These are phyloP conservation scores for Microcyclosporella mali DNA, from an alignment of 2,329 filamentous ascomycete genomes.

Conservation along the genomic window DNA sequence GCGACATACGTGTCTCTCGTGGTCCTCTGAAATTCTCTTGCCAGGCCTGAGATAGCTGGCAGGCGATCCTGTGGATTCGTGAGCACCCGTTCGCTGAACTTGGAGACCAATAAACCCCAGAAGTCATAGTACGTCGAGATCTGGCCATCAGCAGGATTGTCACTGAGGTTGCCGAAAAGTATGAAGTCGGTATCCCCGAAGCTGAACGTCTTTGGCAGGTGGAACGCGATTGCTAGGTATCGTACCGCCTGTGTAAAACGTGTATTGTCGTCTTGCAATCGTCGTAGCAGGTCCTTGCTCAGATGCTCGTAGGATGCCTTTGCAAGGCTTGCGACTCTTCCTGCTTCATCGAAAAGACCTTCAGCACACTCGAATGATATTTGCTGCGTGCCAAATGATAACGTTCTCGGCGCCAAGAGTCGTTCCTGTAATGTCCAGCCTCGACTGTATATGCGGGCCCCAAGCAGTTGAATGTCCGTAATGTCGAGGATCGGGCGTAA, in stretches of 20 bases:
- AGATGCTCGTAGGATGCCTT: neutral
- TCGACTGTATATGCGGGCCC: constrained; percentile 6
- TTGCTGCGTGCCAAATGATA: constrained; percentile 11
- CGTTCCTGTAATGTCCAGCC: constrained; percentile 13
- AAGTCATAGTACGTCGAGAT: constrained; percentile 4
- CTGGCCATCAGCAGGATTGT: neutral
- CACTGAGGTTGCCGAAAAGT: neutral
- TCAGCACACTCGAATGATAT: constrained; percentile 11
- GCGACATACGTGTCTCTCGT: constrained; percentile 6
- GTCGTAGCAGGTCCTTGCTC: neutral
- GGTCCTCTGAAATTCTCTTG: constrained; percentile 3
- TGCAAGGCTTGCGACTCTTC: neutral
- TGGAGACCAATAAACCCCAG: constrained; percentile 7
- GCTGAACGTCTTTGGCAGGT: neutral
- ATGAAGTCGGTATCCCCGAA: neutral
- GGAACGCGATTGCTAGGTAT: neutral
- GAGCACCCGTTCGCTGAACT: constrained; percentile 6
- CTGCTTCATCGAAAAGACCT: constrained; percentile 6
- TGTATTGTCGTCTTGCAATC: neutral
- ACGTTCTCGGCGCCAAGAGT: constrained; percentile 9
- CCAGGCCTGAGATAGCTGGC: constrained; percentile 9
- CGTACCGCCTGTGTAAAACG: neutral
- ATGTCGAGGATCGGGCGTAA: constrained; percentile 5
- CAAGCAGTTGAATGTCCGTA: constrained; percentile 5
- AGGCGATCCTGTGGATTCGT: constrained; percentile 3